phyloP scores from a whole-genome alignment of 179 eudicot genomes.

The Patellifolia procumbens region DNA sequence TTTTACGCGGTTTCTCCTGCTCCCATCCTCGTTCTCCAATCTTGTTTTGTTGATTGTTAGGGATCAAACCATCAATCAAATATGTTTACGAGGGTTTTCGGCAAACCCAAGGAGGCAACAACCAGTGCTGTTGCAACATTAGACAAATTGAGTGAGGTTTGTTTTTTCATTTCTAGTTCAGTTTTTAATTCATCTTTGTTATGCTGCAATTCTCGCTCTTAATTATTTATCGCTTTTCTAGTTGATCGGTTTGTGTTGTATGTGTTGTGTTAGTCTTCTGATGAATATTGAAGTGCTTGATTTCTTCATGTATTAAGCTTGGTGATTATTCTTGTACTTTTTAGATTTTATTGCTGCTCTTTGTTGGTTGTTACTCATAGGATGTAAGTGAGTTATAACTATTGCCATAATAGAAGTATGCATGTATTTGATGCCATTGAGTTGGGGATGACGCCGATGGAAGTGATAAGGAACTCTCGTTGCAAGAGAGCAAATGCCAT shows the following conservation, averaged over 20 bases:
- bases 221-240: not conserved
- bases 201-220: not conserved
- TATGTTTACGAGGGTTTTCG: conserved; percentile 32
- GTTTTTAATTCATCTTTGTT: not conserved
- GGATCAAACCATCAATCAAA: conserved; percentile 5
- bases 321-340: not conserved
- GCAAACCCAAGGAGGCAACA: conserved; percentile 30
- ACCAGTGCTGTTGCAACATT: conserved; percentile 31
- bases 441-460: not conserved
- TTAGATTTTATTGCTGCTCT: not conserved
- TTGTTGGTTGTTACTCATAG: not conserved
- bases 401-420: not conserved
- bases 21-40: not conserved
- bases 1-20: conserved; percentile 1
- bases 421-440: not conserved
- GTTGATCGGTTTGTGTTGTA: not conserved
- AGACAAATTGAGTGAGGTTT: conserved; percentile 36
- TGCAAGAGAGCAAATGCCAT: too few species aligned
- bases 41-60: not conserved
- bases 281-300: not conserved
- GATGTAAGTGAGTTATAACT: not conserved
- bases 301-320: too few species aligned
- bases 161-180: not conserved
- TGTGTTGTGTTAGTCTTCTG: not conserved
- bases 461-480: too few species aligned